Base-by-base conservation (phyloP, 2,329 filamentous ascomycete genomes). In the Monascus ruber region DNA sequence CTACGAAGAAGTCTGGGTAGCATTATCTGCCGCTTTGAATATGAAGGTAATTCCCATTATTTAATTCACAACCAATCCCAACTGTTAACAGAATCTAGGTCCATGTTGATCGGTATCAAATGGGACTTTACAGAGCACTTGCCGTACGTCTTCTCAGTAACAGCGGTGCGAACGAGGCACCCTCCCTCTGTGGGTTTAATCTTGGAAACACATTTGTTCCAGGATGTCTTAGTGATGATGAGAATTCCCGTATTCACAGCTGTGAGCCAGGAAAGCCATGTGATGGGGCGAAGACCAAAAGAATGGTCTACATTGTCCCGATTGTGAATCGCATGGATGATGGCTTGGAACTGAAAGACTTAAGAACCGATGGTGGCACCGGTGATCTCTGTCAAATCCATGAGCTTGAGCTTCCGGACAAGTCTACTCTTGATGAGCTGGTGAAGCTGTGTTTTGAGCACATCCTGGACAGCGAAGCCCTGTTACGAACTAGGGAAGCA, bases 1-100 rank as follows among this genome's bases (percentile, higher is more conserved):
- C 0, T 94, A 95, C 46, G 88, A 96, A 56, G 83, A 94, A 38
- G 86, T 94, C 0, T 95, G 87, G 87, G 68, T 87, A 42, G 82
- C 85, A 0, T 63, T 96, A 1, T 80, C 86, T 0, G 74, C 79
- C 24, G 76, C 78, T 7, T 65, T 95, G 0, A 63, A 75, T 5
- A 81, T 80, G 3, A 73, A 70, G 54, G 80, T 81, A 60, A 41
- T 53, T 40, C 5, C 1, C 26, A 4, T 26, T 6, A 31, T 6
- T 6, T 31, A 26, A 29, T 26, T 26, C 8, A 28, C 17, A 25
- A 5, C 10, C 6, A 24, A 6, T 8, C 5, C n/a, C n/a, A 34
- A 35, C 37, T 47, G 31, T 41, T 55, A 38, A 51, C 40, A 24
- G n/a, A 4, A 1, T 1, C 1, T 50, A 81, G 69, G 75, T 94